A percentile compares a stretch with the other conserved stretches of the same genome.
These are phyloP conservation scores for Cryptococcus maquisensis DNA, from an alignment of 1,284 basidiomycete species.

Conservation along the genomic window DNA sequence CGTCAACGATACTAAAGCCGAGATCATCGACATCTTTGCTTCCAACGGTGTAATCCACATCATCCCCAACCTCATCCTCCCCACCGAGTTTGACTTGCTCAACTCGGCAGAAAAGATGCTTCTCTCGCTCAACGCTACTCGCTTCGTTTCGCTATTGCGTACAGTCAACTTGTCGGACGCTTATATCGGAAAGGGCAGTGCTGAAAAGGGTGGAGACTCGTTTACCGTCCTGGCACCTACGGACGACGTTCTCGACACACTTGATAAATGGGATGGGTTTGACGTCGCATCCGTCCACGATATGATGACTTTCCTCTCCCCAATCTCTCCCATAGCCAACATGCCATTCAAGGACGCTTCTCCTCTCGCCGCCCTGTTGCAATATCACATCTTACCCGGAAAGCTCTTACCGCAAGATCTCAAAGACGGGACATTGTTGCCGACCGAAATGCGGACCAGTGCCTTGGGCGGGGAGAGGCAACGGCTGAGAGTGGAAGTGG, in stretches of 20 bases:
- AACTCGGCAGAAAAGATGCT: slow-evolving; percentile 76
- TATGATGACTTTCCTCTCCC: neutral
- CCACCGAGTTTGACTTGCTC: slow-evolving; percentile 68
- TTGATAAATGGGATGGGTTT: slow-evolving; percentile 39
- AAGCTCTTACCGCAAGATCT: slow-evolving; percentile 66
- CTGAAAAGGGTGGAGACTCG: slow-evolving; percentile 53
- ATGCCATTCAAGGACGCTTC: slow-evolving; percentile 30
- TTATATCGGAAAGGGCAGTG: slow-evolving; percentile 60
- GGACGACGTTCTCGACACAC: slow-evolving; percentile 69
- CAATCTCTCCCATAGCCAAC: neutral
- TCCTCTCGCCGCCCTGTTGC: slow-evolving; percentile 41
- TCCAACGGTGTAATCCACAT: slow-evolving; percentile 91
- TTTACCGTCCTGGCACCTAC: slow-evolving; percentile 83
- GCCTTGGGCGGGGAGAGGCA: slow-evolving; percentile 67
- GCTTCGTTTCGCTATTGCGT: slow-evolving; percentile 82
- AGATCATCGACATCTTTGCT: slow-evolving; percentile 76
- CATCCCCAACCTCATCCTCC: slow-evolving; percentile 75
- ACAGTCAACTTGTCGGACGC: slow-evolving; percentile 66
- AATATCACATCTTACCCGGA: slow-evolving; percentile 83
- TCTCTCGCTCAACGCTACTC: slow-evolving; percentile 73
- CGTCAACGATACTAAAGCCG: slow-evolving; percentile 62
- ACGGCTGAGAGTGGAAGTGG: slow-evolving; percentile 58
- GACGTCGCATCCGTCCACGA: neutral
- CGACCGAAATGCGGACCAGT: slow-evolving; percentile 68
- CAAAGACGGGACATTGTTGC: slow-evolving; percentile 66